Base-by-base conservation (phyloP, 768 basidiomycete genomes). In the Psilocybe subaeruginosa region DNA sequence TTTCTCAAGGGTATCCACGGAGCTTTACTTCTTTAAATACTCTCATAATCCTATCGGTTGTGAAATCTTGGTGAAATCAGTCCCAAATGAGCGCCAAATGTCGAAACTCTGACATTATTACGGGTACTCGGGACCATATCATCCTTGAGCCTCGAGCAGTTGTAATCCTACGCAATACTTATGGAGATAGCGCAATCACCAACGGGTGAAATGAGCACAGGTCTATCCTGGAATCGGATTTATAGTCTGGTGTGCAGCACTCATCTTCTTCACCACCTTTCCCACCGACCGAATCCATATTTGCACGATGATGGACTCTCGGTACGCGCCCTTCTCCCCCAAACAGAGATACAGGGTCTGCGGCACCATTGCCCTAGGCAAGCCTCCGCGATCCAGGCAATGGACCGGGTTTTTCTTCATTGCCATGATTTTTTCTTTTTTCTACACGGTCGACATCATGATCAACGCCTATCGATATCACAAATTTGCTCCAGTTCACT, bases 141-240 rank as follows among this genome's bases (percentile, higher is more conserved):
- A 47, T 53, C 41, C 49, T 57, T 62, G 52, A 47, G 29, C 53
- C 47, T 59, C 53, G 39, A 51, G 45, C 51, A 45, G 58, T 59
- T 35, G 47, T 49, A 55, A 55, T 63, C 30, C 57, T 51, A 19
- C 49, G 43, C 43, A 35, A 23, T 52, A 62, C 64, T 61, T 59
- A 65, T 56, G 64, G 64, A 65, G 64, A 61, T 65, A 65, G 45
- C 3, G 35, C 31, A 59, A 61, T 55, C 56, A 52, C 57, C 39
- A 46, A 57, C 46, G 45, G 48, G 54, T 46, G 58, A 62, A 55
- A 51, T 48, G 49, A 31, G 43, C 56, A 53, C 57, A 39, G 37
- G 37, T 14, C 37, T 39, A 60, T 35, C 64, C 60, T 49, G 59
- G 54, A 54, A 43, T 48, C 60, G 54, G 49, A 61, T 59, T 59